Conservation (phyloP, 768 basidiomycete species). For the Sarcomyxa edulis region DNA sequence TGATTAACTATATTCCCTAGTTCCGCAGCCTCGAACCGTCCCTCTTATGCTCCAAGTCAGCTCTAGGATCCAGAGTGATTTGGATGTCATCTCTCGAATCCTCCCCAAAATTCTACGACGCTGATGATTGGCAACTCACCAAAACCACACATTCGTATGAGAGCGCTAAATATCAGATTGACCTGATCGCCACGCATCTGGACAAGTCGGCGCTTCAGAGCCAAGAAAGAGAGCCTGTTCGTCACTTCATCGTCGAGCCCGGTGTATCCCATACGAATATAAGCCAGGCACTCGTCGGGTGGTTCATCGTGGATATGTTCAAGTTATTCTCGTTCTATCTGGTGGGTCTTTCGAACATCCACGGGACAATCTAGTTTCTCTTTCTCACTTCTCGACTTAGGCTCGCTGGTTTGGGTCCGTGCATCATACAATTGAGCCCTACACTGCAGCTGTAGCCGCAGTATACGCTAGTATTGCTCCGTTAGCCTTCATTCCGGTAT, state of each 20-base stretch:
- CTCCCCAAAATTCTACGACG: conserved; percentile 46
- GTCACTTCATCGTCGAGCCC: conserved; percentile 66
- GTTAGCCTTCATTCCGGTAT: conserved; percentile 39
- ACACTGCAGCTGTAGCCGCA: conserved; percentile 62
- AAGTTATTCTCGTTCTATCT: conserved; percentile 60
- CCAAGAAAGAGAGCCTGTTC: conserved; percentile 22
- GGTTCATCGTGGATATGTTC: conserved; percentile 34
- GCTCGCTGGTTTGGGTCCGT: conserved; percentile 64
- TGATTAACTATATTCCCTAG: conserved; percentile 28
- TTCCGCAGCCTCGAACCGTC: conserved; percentile 55
- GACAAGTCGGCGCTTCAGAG: conserved; percentile 36
- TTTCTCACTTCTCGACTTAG: conserved; percentile 28
- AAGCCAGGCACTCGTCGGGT: conserved; percentile 40
- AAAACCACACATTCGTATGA: conserved; percentile 63
- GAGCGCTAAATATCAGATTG: conserved; percentile 71
- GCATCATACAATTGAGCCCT: conserved; percentile 55
- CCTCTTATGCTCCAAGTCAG: conserved; percentile 38
- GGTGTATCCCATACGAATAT: conserved; percentile 68
- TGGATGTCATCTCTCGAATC: conserved; percentile 80
- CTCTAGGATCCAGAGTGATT: conserved; percentile 52
- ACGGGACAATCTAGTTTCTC: neutral
- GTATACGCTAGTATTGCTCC: conserved; percentile 66
- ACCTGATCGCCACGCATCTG: conserved; percentile 55
- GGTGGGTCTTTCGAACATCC: conserved; percentile 31
- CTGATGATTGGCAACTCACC: conserved; percentile 68